These are phyloP conservation scores for Zalaria sp. DNA, from an alignment of 2,329 filamentous ascomycete genomes.

Conservation along the genomic window DNA sequence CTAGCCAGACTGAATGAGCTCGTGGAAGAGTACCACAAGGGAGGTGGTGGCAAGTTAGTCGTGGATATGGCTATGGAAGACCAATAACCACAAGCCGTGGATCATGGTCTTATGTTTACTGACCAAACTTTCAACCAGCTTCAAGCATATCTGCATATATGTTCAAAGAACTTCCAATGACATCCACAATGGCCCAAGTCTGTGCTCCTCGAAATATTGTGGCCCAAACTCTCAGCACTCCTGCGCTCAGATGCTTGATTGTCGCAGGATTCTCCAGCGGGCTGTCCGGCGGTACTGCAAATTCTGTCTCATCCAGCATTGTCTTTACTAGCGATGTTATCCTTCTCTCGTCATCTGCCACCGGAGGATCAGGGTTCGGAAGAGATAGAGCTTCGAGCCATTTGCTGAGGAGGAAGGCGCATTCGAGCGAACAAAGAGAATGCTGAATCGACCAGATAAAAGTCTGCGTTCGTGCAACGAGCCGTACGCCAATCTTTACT, in stretches of 20 bases:
- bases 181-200: conserved; percentile 29
- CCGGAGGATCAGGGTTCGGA: conserved; percentile 17
- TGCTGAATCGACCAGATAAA: conserved; percentile 46
- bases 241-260: conserved; percentile 22
- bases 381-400: conserved; percentile 28
- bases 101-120: neutral
- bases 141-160: conserved; percentile 26
- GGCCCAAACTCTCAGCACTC: conserved; percentile 27
- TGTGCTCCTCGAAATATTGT: conserved; percentile 27
- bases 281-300: conserved; percentile 14
- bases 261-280: conserved; percentile 19
- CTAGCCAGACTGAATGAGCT: conserved; percentile 25
- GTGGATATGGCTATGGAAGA: conserved; percentile 22
- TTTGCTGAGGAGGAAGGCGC: conserved; percentile 39
- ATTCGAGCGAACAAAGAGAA: conserved; percentile 40
- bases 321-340: conserved; percentile 23
- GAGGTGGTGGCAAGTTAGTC: conserved; percentile 30
- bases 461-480: conserved; percentile 40
- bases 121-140: conserved; percentile 15
- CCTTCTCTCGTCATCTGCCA: conserved; percentile 23
- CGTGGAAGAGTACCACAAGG: conserved; percentile 30
- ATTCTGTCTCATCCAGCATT: conserved; percentile 27
- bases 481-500: conserved; percentile 39
- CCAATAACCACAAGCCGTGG: neutral
- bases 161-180: conserved; percentile 26